A percentile compares a stretch with the other conserved stretches of the same genome.
phyloP scores from a whole-genome alignment of 2,329 filamentous ascomycete genomes.

The Phialophora expanda region DNA sequence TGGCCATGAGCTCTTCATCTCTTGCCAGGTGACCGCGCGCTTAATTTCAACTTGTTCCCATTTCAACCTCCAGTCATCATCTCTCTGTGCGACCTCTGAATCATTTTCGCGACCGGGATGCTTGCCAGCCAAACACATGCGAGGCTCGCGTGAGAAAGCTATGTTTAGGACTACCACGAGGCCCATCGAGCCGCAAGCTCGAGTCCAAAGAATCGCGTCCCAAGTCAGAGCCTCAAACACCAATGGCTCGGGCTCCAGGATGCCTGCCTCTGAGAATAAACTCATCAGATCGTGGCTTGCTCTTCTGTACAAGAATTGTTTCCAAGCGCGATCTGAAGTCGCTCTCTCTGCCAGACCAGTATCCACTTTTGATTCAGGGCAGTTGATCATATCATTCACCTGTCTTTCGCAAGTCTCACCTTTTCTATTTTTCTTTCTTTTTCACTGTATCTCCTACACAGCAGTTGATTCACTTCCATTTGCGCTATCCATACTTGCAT shows the following conservation, averaged over 20 bases:
- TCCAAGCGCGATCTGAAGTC: not conserved
- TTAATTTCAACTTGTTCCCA: conserved; percentile 7
- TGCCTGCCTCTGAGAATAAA: conserved; percentile 19
- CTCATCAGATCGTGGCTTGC: not conserved
- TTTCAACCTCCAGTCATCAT: conserved; percentile 20
- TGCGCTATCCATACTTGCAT: not conserved
- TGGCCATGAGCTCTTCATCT: conserved; percentile 13
- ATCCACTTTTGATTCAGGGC: not conserved
- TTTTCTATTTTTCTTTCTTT: conserved; percentile 18
- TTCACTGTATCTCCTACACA: not conserved
- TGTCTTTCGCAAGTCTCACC: conserved; percentile 4
- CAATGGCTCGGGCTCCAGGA: not conserved
- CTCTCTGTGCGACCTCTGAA: conserved; percentile 1
- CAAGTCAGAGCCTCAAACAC: conserved; percentile 23
- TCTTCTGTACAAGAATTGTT: not conserved
- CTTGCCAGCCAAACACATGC: conserved; percentile 3
- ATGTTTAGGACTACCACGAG: conserved; percentile 20
- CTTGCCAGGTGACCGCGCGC: conserved; percentile 19
- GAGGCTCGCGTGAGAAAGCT: conserved; percentile 5
- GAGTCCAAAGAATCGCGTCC: conserved; percentile 17
- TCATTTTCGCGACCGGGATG: conserved; percentile 7
- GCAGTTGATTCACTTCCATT: not conserved
- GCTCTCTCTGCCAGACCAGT: conserved; percentile 10
- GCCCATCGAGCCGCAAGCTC: conserved; percentile 5
- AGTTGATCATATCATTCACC: conserved; percentile 6